A percentile compares a stretch with the other conserved stretches of the same genome.
phyloP scores from a whole-genome alignment of 768 basidiomycete species.

The Boletus rubescentipes region DNA sequence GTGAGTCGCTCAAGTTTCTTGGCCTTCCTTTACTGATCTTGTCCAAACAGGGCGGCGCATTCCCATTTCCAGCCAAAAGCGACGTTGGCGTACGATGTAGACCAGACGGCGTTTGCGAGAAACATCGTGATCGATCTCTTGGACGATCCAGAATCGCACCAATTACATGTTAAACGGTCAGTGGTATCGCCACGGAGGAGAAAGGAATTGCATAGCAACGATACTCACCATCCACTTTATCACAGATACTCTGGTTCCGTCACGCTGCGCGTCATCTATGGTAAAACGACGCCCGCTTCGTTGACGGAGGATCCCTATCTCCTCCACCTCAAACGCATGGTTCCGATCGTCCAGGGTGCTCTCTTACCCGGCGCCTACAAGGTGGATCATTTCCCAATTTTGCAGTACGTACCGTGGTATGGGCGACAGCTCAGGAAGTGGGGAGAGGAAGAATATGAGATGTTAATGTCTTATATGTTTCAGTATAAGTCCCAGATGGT shows the following conservation, averaged over 20 bases:
- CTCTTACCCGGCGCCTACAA: constrained; percentile 33
- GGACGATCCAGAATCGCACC: constrained; percentile 23
- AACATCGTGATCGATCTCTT: constrained; percentile 23
- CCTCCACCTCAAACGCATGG: constrained; percentile 29
- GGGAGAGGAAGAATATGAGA: constrained; percentile 49
- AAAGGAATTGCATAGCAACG: too few relatives aligned
- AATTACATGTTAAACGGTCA: constrained; percentile 34
- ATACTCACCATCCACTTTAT: not conserved
- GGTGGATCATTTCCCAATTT: constrained; percentile 37
- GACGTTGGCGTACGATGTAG: constrained; percentile 43
- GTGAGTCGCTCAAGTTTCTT: constrained; percentile 22
- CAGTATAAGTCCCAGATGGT: constrained; percentile 48
- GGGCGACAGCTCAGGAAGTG: constrained; percentile 52
- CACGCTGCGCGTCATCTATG: constrained; percentile 29
- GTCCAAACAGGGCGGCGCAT: constrained; percentile 44
- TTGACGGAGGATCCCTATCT: constrained; percentile 21
- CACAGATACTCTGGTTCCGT: constrained; percentile 28
- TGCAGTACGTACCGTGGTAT: constrained; percentile 59
- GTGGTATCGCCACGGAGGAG: constrained; percentile 17
- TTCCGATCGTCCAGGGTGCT: constrained; percentile 30
- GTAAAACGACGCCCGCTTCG: constrained; percentile 21
- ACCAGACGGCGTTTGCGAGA: constrained; percentile 40
- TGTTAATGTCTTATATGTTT: constrained; percentile 49
- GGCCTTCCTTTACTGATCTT: not conserved
- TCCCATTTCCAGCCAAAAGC: constrained; percentile 52